Percentiles rank a stretch among this genome's conserved stretches.
These are phyloP conservation scores for Millerago galiae DNA, from an alignment of 805 yeast genomes.

Conservation along the genomic window DNA sequence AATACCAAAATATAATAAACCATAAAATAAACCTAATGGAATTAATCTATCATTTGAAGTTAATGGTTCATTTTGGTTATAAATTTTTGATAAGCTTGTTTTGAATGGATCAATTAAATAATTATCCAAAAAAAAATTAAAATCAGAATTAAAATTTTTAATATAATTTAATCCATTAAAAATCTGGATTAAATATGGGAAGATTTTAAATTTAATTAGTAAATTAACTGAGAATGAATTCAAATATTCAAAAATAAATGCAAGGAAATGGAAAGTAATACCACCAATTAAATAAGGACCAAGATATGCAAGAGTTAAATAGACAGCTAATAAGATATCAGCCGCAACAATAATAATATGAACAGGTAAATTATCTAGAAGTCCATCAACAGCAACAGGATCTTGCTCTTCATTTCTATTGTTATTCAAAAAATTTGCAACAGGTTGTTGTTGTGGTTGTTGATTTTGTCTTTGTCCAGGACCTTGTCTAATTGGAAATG, in stretches of 20 bases:
- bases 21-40: conserved; percentile 31
- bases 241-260: conserved; percentile 6
- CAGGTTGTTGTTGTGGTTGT: neutral
- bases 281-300: conserved; percentile 44
- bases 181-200: neutral
- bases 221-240: conserved; percentile 4
- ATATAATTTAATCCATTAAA: neutral
- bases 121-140: conserved; percentile 2
- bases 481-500: conserved; percentile 11
- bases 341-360: conserved; percentile 20
- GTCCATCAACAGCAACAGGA: conserved; percentile 3
- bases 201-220: neutral
- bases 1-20: conserved; percentile 22
- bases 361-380: conserved; percentile 11
- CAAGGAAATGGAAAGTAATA: conserved; percentile 15
- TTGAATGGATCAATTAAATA: conserved; percentile 17
- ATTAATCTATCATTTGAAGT: conserved; percentile 32
- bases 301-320: conserved; percentile 37
- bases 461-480: neutral
- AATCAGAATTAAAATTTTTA: conserved; percentile 2
- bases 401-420: neutral
- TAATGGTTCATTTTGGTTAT: conserved; percentile 23
- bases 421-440: neutral
- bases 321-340: conserved; percentile 26
- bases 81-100: conserved; percentile 15